Evolutionary conservation across 2,329 filamentous ascomycete genomes (phyloP), one percentile per base, ranked within the genome.

Genomic region (Chaetomium strumarium): DNA sequence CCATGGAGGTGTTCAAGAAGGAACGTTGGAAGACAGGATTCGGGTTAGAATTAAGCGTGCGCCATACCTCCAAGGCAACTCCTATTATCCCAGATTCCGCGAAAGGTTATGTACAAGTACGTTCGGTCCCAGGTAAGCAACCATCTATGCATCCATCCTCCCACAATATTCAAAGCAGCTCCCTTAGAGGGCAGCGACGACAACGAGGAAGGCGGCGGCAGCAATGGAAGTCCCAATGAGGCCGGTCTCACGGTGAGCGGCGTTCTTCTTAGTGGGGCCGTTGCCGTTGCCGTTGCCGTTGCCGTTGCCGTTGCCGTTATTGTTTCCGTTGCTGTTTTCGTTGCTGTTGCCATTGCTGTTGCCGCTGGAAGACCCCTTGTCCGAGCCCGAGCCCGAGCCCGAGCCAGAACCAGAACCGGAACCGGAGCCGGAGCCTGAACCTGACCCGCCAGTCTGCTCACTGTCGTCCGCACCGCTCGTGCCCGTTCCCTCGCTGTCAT

Each of bases 121-220:
- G n/a, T n/a, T n/a, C 24, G 4, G 24, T 34, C 5, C 12, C 10
- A 34, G 10, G 33, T 34, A 12, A 6, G 5, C 33, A 10, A 6
- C 33, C 12, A 38, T 38, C 36, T 8, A 40, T 17, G 17, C 39
- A 11, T 24, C 39, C 12, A 24, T 36, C 30, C 33, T 13, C 30
- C 7, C 30, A 29, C 33, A 24, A 7, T 33, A 24, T 30, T 13
- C 13, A 34, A 3, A 9, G 13, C 29, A 37, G 8, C 7, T 41
- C 20, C 7, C 29, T 60, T 57, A 66, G 36, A 65, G 49, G 10
- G 55, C 56, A 53, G 61, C 61, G 37, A 61, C 60, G 39, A 55
- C 62, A 14, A 59, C 63, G 10, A 65, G 30, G 37, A 66, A 56
- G 5, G 59, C 70, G 2, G 64, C 63, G 2, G 56, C 50, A 14